phyloP scores from a whole-genome alignment of 2,329 filamentous ascomycete genomes.

The Claviceps digitariae region DNA sequence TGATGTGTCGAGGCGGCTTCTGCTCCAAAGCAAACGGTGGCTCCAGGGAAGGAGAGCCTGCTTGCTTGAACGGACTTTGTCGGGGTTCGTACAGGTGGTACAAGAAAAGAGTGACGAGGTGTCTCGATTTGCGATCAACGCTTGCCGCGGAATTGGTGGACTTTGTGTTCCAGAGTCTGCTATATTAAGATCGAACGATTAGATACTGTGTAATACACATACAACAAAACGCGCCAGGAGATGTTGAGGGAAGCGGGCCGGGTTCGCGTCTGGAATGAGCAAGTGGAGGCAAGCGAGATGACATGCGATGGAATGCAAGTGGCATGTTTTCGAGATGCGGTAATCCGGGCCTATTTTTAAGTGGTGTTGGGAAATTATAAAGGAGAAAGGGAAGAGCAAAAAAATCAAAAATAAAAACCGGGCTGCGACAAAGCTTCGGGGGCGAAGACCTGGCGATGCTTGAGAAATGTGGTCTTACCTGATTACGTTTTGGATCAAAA shows the following conservation, averaged over 20 bases:
- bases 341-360: background rate
- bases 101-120: background rate
- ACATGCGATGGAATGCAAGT: slow-evolving; percentile 7
- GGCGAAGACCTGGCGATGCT: background rate
- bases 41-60: background rate
- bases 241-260: slow-evolving; percentile 10
- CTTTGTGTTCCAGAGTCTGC: slow-evolving; percentile 1
- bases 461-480: slow-evolving; percentile 1
- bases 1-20: background rate
- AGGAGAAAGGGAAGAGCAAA: background rate
- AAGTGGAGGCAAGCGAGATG: slow-evolving; percentile 5
- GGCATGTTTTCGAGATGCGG: background rate
- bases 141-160: background rate
- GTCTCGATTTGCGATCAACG: background rate
- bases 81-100: background rate
- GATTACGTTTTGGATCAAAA: background rate
- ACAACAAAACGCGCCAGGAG: slow-evolving; percentile 2
- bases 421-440: background rate
- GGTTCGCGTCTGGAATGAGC: slow-evolving; percentile 13
- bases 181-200: slow-evolving; percentile 4
- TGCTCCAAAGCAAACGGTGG: background rate
- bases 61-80: background rate
- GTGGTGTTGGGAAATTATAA: background rate
- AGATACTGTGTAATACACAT: slow-evolving; percentile 2
- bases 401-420: background rate